Evolutionary conservation across 2,329 filamentous ascomycete genomes (phyloP), one percentile per base, ranked within the genome.

Genomic region (Epichloe baconii): DNA sequence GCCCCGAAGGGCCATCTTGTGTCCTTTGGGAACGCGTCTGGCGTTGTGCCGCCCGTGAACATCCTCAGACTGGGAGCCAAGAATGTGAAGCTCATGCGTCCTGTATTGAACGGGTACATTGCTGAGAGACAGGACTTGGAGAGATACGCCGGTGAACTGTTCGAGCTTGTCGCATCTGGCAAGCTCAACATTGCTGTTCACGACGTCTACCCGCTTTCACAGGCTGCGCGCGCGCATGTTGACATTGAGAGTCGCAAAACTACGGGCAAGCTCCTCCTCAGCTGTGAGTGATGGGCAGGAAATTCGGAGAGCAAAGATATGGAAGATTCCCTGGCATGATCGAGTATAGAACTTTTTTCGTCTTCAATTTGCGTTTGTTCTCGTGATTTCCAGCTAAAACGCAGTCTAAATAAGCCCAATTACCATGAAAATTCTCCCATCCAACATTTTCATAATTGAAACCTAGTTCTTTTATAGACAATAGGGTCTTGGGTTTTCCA

Each of bases 161-260:
- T 91, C 61, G 75, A 77, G 10, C 77, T 90, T 60, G 76, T 95
- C 50, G 68, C 74, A 54, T 76, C 80, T 49, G 80, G 82, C 50
- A 82, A 86, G 61, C 64, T 95, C 47, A 80, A 87, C 55, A 76
- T 88, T 15, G 77, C 76, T 54, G 78, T 95, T 34, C 86, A 95
- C 64, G 79, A 89, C 55, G 71, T 83, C 0, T 95, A 95, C 65
- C 79, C 84, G 5, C 70, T 95, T 41, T 77, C 80, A 59, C 83
- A 95, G 44, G 80, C 85, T 36, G 79, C 74, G 37, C 72, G 37
- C 72, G 78, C 59, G 88, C 88, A 95, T 56, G 67, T 71, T 47
- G 88, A 95, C 65, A 75, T 96, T 44, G 86, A 94, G 68, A 78
- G 86, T 42, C 76, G 89, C 59, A 87, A 84, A 73, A 93, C 88